These are phyloP conservation scores for Euphrasia confusa DNA, from an alignment of 257 asterid species.

Conservation along the genomic window DNA sequence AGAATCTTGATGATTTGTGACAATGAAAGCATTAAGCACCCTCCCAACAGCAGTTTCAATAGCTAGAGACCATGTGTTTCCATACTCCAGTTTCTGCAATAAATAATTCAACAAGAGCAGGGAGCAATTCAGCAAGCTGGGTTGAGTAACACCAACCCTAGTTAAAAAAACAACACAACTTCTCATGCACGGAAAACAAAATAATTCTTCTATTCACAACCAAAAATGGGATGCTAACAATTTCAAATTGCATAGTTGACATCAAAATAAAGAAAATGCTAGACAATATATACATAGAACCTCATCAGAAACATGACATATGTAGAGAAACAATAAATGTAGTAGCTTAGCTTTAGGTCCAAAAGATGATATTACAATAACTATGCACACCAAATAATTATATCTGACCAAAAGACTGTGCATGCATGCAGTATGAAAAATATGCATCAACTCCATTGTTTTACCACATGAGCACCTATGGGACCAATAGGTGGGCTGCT, in stretches of 20 bases:
- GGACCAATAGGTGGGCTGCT: conserved; percentile 90
- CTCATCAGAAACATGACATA: background rate
- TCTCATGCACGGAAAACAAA: conserved; percentile 11
- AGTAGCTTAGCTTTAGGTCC: background rate
- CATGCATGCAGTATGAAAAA: conserved; percentile 20
- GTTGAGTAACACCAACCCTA: conserved; percentile 7
- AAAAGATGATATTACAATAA: conserved; percentile 39
- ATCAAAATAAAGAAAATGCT: conserved; percentile 3
- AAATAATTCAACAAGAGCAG: conserved; percentile 20
- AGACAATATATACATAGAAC: background rate
- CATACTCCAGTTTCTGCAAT: conserved; percentile 67
- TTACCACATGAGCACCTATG: conserved; percentile 91
- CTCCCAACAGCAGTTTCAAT: conserved; percentile 78
- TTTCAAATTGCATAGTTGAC: conserved; percentile 22
- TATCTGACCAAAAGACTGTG: background rate
- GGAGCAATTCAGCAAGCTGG: conserved; percentile 22
- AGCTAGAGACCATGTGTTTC: conserved; percentile 75
- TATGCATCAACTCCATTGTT: conserved; percentile 15
- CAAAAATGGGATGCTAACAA: conserved; percentile 16
- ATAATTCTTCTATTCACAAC: conserved; percentile 15
- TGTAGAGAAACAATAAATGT: background rate
- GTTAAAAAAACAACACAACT: background rate
- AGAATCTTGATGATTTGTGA: conserved; percentile 77
- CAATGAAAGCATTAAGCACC: conserved; percentile 79
- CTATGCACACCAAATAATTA: background rate